Conservation (phyloP, 2,329 filamentous ascomycete species). For the Biscogniauxia mediterranea region DNA sequence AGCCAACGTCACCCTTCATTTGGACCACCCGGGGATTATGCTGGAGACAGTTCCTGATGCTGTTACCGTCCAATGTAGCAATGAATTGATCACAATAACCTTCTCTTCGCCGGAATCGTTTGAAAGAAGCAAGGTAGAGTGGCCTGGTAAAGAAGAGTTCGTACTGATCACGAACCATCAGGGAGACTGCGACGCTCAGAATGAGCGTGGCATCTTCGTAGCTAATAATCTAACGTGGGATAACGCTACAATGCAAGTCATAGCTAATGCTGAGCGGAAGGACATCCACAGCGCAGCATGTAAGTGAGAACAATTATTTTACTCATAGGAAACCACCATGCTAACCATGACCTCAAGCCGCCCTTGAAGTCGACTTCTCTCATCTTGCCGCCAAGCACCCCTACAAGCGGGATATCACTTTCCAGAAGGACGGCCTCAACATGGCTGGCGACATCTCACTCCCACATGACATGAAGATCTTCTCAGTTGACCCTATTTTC, state of each 20-base stretch:
- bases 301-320: slow-evolving; percentile 21
- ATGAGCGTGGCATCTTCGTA: slow-evolving; percentile 40
- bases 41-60: slow-evolving; percentile 33
- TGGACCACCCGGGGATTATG: slow-evolving; percentile 29
- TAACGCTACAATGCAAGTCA: slow-evolving; percentile 28
- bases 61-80: slow-evolving; percentile 32
- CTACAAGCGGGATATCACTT: slow-evolving; percentile 14
- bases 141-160: slow-evolving; percentile 26
- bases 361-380: slow-evolving; percentile 18
- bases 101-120: slow-evolving; percentile 25
- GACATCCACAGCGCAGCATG: slow-evolving; percentile 35
- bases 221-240: slow-evolving; percentile 31
- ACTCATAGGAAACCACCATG: not conserved
- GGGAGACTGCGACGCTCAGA: slow-evolving; percentile 39
- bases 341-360: slow-evolving; percentile 11
- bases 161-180: slow-evolving; percentile 43
- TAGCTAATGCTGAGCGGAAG: slow-evolving; percentile 32
- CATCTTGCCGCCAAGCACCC: slow-evolving; percentile 9
- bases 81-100: slow-evolving; percentile 27
- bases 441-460: slow-evolving; percentile 25
- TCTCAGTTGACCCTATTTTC: slow-evolving; percentile 31
- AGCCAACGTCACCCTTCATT: slow-evolving; percentile 12
- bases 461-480: slow-evolving; percentile 31
- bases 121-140: slow-evolving; percentile 14
- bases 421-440: slow-evolving; percentile 23